These are phyloP conservation scores for Phytophthora tentaculata DNA, from an alignment of 352 stramenopile genomes.

Conservation along the genomic window DNA sequence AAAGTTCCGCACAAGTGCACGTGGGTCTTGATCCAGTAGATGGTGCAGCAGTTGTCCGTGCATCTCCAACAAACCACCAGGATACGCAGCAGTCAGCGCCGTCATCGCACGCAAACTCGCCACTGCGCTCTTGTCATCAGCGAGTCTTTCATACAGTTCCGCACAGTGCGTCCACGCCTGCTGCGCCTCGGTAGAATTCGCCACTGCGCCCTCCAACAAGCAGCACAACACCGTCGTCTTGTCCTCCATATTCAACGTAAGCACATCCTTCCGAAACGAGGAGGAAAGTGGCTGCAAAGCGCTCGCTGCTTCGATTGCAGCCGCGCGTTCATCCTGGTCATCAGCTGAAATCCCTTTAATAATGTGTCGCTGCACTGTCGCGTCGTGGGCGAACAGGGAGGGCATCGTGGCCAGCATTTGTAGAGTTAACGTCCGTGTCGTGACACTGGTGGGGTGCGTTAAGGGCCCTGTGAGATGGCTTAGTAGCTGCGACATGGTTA, in stretches of 20 bases:
- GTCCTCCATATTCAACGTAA: conserved; percentile 23
- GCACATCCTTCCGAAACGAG: conserved; percentile 38
- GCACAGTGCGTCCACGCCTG: conserved; percentile 54
- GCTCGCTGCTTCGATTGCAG: conserved; percentile 41
- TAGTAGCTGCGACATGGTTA: conserved; percentile 31
- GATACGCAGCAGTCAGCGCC: conserved; percentile 32
- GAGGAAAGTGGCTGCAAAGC: conserved; percentile 33
- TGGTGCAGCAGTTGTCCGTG: conserved; percentile 45
- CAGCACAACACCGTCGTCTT: conserved; percentile 20
- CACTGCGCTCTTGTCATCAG: conserved; percentile 43
- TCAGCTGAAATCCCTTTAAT: conserved; percentile 21
- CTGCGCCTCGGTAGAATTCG: conserved; percentile 30
- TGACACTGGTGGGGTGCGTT: conserved; percentile 14
- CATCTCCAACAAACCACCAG: conserved; percentile 19
- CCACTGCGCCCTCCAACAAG: conserved; percentile 33
- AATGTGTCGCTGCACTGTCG: conserved; percentile 34
- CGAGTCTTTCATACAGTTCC: conserved; percentile 42
- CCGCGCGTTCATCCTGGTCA: conserved; percentile 28
- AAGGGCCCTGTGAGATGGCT: conserved; percentile 24
- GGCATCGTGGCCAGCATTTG: conserved; percentile 58
- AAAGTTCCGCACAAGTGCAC: conserved; percentile 43
- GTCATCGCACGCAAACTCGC: conserved; percentile 41
- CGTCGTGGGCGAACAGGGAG: conserved; percentile 38
- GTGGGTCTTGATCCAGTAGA: conserved; percentile 39
- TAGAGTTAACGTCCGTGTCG: conserved; percentile 37